Base-by-base conservation (phyloP, 2,329 filamentous ascomycete species). In the Cytospora schulzeri region DNA sequence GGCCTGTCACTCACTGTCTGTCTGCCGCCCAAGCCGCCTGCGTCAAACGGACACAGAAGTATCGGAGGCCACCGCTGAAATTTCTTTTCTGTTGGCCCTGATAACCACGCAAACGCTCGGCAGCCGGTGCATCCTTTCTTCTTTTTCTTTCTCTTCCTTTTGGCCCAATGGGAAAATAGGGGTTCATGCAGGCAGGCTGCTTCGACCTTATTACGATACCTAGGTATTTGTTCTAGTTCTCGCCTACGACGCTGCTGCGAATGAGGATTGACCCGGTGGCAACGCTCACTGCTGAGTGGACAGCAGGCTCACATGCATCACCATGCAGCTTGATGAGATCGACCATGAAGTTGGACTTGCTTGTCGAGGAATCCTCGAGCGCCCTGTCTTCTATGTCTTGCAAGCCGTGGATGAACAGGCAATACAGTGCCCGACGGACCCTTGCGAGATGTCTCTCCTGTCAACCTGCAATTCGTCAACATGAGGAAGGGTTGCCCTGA, bases 381-480 rank as follows among this genome's bases (percentile, higher is more conserved):
- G n/a, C 22, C 59, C 52, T 55, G 45, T 62, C 59, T 24, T 17
- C 52, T 33, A 14, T 62, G 38, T 50, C 59, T 56, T 55, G 38
- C 28, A 50, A 53, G 24, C n/a, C 59, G 29, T 28, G 9, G 41
- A 9, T 12, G 41, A 22, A 52, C 52, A 48, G 51, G 52, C 52
- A 35, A 33, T 56, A 62, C 59, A 62, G 52, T 62, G 59, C 38
- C 45, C 59, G 51, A 29, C 45, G 19, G 59, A 53, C 38, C 29
- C 52, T 63, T 41, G 24, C 45, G 55, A 38, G 6, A 41, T 66
- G 61, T 64, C 64, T 64, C 53, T 63, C 33, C 35, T 41, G 22
- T 19, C 41, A 41, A 29, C 28, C 33, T 60, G 24, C 41, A 14
- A 62, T 64, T 66, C 60, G 56, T 52, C 35, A 52, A 33, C 24